Conservation (phyloP, 164 flowering plant species). For the Houttuynia cordata region DNA sequence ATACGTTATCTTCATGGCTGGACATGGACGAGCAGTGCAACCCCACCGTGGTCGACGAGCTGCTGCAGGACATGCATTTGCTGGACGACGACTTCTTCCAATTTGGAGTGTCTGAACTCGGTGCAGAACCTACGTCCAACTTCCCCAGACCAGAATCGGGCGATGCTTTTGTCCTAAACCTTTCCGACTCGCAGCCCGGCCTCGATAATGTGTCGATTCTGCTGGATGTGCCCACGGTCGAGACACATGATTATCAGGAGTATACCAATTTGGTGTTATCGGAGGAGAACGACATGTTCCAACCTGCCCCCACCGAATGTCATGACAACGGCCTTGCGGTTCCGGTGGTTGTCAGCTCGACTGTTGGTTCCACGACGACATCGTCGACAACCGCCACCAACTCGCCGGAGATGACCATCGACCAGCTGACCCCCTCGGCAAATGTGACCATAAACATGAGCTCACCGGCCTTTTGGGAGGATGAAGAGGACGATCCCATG, state of each 20-base stretch:
- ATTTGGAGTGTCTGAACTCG: conserved; percentile 2
- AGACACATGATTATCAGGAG: neutral
- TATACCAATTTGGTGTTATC: neutral
- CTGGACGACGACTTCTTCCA: conserved; percentile 6
- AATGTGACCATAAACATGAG: neutral
- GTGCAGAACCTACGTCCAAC: neutral
- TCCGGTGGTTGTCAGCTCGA: neutral
- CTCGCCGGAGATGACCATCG: neutral
- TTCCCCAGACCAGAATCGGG: neutral
- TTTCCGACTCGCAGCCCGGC: neutral
- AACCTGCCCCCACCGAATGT: too few species aligned
- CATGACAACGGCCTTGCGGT: neutral
- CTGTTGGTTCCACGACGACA: neutral
- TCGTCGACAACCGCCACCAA: neutral
- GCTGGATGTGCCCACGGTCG: neutral
- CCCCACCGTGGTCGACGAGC: neutral
- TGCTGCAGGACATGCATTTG: conserved; percentile 4
- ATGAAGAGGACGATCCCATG: conserved; percentile 10
- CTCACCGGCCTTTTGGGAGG: neutral
- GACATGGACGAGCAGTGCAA: conserved; percentile 2
- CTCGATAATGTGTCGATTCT: neutral
- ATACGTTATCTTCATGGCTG: conserved; percentile 4
- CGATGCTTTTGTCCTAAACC: conserved; percentile 3
- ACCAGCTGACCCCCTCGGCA: neutral
- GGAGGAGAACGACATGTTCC: neutral